Base-by-base conservation (phyloP, 192 early-diverging fungal genomes). In the Coemansia nantahalensis region DNA sequence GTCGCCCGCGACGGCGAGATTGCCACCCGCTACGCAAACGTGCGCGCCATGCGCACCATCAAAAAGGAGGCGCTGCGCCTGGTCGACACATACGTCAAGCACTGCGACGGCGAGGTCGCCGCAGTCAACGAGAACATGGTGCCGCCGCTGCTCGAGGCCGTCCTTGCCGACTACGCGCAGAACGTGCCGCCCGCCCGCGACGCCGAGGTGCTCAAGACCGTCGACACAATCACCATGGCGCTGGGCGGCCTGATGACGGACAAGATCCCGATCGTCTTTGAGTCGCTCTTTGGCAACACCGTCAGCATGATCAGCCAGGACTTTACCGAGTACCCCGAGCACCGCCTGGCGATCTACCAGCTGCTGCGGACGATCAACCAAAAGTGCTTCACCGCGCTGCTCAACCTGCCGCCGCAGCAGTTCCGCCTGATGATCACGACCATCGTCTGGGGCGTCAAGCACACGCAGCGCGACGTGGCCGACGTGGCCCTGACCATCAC, bases 241-340 rank as follows among this genome's bases (percentile, higher is more conserved):
- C 76, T 99, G 24, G 89, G 89, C 48, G 70, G 73, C 19, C 62
- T 89, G 54, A 83, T 98, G 68, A 85, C 86, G 3, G 88, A 91
- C 53, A 85, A 88, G 62, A 83, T 99, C 42, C 85, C 86, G 13
- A 61, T 79, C 30, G 91, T 99, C 58, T 79, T 99, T 39, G 90
- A 94, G 50, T 89, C 89, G 2, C 90, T 96, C 40, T 99, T 99
- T 58, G 94, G 94, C 67, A 88, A 88, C 61, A 99, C 97, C 0
- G 72, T 99, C 65, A 89, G 90, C 77, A 99, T 99, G 97, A 99
- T 99, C 72, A 98, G 92, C 82, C 95, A 96, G 73, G 91, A 99
- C 79, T 95, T 97, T 80, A 82, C 91, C 19, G 94, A 95, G 61
- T 95, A 86, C 72, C 97, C 97, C 15, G 95, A 99, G 72, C 94